These are phyloP conservation scores for Plasmodium vivax DNA, from an alignment of 169 alveolate genomes.

Conservation along the genomic window DNA sequence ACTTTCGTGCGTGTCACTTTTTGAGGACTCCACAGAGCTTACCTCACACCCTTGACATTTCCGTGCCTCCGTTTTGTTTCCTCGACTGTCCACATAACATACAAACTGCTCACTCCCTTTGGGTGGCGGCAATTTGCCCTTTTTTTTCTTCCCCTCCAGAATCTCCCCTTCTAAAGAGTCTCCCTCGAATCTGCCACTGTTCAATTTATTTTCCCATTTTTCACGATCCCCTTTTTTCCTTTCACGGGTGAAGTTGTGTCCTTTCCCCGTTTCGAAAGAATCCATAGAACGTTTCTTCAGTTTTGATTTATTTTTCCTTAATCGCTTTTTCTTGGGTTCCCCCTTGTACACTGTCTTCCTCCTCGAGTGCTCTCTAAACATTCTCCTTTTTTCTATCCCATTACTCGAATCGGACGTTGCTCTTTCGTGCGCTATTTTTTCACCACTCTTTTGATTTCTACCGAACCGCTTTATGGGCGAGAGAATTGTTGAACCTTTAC, in stretches of 20 bases:
- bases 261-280: background rate
- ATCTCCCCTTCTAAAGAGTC: background rate
- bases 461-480: background rate
- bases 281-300: background rate
- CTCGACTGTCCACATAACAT: background rate
- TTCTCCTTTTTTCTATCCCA: background rate
- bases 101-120: background rate
- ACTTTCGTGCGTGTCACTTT: background rate
- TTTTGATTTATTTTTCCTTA: background rate
- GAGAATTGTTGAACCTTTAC: background rate
- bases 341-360: background rate
- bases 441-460: background rate
- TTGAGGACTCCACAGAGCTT: background rate
- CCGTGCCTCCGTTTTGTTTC: background rate
- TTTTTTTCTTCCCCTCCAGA: background rate
- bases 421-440: background rate
- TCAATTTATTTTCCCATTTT: constrained; percentile 6
- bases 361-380: background rate
- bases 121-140: background rate
- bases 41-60: background rate
- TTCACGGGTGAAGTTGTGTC: background rate
- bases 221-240: background rate
- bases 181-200: background rate
- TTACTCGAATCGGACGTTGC: background rate
- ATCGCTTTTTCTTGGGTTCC: background rate